Evolutionary conservation across 2,329 filamentous ascomycete genomes (phyloP), one percentile per base, ranked within the genome.

Genomic region (Cryphonectria nitschkei): DNA sequence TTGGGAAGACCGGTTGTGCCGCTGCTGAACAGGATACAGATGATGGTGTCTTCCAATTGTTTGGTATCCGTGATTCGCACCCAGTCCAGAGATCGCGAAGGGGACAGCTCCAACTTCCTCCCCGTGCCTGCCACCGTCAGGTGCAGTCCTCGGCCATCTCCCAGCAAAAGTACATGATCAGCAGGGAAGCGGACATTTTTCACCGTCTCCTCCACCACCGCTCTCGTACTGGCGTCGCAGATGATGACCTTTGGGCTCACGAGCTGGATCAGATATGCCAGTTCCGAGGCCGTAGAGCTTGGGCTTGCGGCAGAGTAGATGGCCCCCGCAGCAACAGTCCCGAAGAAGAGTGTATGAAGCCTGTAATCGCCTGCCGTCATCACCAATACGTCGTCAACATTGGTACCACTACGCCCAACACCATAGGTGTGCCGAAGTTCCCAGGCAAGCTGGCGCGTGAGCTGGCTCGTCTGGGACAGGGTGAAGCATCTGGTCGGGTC

Each of bases 361-460:
- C 88, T 80, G 62, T 84, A 84, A 74, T 90, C 86, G 1, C 88
- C 88, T 0, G 85, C 84, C 0, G 86, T 87, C 39, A 90, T 84
- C 26, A 85, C 82, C 4, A 88, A 84, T 19, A 89, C 85, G 5
- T 89, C 84, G 73, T 89, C 86, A 67, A 82, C 82, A 50, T 80
- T 83, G 0, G 83, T 80, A 0, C 87, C 86, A 16, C 81, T 70
- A 2, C 76, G 76, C 16, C 88, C 88, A 61, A 90, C 84, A 19
- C 81, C 82, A 73, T 86, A 90, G 32, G 43, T 84, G 37, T 79
- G 70, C 16, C 89, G 85, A 0, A 92, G 81, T 22, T 87, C 84
- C 74, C 88, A 80, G 5, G 88, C 88, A 26, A 88, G 83, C 3
- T 84, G 82, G 73, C 86, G 83, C 13, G 86, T 84, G 14, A 88